phyloP scores from a whole-genome alignment of 1,139 yeast species.

The Dujonia santamariae region DNA sequence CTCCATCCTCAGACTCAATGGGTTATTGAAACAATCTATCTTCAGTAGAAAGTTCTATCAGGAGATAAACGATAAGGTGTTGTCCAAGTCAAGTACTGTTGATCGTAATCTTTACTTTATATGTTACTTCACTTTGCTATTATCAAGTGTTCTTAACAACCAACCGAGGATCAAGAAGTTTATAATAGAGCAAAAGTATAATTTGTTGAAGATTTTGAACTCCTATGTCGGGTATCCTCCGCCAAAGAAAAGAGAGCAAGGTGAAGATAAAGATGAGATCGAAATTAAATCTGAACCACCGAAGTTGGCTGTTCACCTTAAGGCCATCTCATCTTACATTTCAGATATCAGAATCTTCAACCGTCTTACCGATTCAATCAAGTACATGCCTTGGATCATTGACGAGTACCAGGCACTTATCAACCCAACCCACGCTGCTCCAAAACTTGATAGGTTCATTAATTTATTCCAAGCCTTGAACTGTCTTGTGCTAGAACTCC shows the following conservation, averaged over 20 bases:
- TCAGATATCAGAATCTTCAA: slow-evolving; percentile 55
- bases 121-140: slow-evolving; percentile 41
- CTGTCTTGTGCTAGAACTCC: slow-evolving; percentile 44
- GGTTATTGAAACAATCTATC: slow-evolving; percentile 21
- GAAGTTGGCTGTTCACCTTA: slow-evolving; percentile 35
- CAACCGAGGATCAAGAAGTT: slow-evolving; percentile 31
- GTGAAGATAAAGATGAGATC: background rate
- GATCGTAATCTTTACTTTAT: slow-evolving; percentile 43
- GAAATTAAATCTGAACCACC: background rate
- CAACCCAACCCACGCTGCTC: slow-evolving; percentile 22
- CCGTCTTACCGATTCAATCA: slow-evolving; percentile 50
- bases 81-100: slow-evolving; percentile 33
- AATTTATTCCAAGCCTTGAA: slow-evolving; percentile 42
- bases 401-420: slow-evolving; percentile 33
- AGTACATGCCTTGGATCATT: slow-evolving; percentile 49
- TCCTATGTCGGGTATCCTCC: slow-evolving; percentile 7
- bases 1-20: slow-evolving; percentile 19
- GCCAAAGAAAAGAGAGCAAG: background rate
- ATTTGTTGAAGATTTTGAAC: slow-evolving; percentile 19
- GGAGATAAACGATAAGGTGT: slow-evolving; percentile 40
- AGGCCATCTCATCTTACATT: slow-evolving; percentile 42
- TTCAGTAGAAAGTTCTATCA: slow-evolving; percentile 40
- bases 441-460: slow-evolving; percentile 32
- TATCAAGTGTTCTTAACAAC: slow-evolving; percentile 41
- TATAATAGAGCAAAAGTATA: slow-evolving; percentile 25